Conservation (phyloP, 495 filamentous ascomycete species). For the Podospora tetraspora region DNA sequence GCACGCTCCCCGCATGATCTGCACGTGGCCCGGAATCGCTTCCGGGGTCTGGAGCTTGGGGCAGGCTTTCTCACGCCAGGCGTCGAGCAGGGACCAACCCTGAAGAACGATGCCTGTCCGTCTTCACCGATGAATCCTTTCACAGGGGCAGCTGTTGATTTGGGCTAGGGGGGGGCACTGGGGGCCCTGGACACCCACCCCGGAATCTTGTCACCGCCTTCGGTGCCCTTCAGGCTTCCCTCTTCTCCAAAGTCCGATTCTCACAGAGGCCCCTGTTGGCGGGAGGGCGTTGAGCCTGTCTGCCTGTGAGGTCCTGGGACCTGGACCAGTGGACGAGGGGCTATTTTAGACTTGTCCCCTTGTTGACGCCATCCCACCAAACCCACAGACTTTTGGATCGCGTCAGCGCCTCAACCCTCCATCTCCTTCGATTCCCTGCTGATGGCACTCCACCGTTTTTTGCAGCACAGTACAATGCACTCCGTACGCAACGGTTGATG, state of each 20-base stretch:
- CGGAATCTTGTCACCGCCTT: background rate
- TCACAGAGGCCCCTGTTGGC: background rate
- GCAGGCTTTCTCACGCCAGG: background rate
- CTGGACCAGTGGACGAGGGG: background rate
- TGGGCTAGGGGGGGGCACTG: background rate
- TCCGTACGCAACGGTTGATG: background rate
- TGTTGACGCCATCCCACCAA: background rate
- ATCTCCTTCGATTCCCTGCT: background rate
- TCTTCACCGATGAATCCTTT: background rate
- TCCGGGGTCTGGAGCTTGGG: constrained; percentile 18
- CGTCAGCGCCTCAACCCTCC: background rate
- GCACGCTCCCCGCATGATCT: constrained; percentile 20
- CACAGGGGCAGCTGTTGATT: background rate
- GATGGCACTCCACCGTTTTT: background rate
- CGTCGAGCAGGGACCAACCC: background rate
- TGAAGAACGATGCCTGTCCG: background rate
- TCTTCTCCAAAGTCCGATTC: background rate
- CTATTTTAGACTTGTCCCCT: background rate
- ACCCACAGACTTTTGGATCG: background rate
- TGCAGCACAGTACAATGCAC: background rate
- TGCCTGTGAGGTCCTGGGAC: background rate
- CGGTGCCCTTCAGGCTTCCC: background rate
- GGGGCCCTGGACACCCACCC: background rate
- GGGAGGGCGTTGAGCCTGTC: background rate
- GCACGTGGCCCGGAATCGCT: constrained; percentile 20